Conservation (phyloP, 305 asterid genomes). For the Fraxinus paxiana region DNA sequence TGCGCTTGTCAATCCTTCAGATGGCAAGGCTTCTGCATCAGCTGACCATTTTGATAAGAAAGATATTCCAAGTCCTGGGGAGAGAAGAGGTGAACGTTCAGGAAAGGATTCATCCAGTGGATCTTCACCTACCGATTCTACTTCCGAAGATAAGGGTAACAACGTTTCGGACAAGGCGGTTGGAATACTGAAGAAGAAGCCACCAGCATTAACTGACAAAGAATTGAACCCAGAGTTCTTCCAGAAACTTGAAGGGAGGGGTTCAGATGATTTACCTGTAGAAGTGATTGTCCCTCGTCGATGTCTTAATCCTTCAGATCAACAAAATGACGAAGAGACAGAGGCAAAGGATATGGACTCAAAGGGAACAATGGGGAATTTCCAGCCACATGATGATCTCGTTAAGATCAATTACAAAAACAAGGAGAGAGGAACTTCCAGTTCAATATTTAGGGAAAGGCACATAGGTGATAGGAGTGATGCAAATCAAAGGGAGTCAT, state of each 20-base stretch:
- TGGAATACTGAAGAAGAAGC: conserved; percentile 85
- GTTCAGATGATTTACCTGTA: conserved; percentile 79
- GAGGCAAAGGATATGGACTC: conserved; percentile 45
- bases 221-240: conserved; percentile 92
- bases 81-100: conserved; percentile 42
- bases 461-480: conserved; percentile 43
- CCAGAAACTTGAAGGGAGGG: conserved; percentile 86
- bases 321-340: conserved; percentile 52
- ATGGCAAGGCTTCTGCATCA: conserved; percentile 59
- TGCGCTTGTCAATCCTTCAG: conserved; percentile 41
- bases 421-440: conserved; percentile 43
- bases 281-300: conserved; percentile 93
- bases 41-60: conserved; percentile 53
- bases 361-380: conserved; percentile 42
- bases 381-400: conserved; percentile 42
- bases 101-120: conserved; percentile 49
- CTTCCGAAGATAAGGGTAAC: conserved; percentile 48
- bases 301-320: conserved; percentile 52
- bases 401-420: conserved; percentile 27
- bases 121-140: conserved; percentile 54
- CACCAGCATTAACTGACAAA: conserved; percentile 74
- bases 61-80: conserved; percentile 43
- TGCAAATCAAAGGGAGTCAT: conserved; percentile 56
- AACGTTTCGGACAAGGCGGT: conserved; percentile 74
- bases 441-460: conserved; percentile 31